These are phyloP conservation scores for Eucalyptus curtisii DNA, from an alignment of 345 rosid genomes.

Conservation along the genomic window DNA sequence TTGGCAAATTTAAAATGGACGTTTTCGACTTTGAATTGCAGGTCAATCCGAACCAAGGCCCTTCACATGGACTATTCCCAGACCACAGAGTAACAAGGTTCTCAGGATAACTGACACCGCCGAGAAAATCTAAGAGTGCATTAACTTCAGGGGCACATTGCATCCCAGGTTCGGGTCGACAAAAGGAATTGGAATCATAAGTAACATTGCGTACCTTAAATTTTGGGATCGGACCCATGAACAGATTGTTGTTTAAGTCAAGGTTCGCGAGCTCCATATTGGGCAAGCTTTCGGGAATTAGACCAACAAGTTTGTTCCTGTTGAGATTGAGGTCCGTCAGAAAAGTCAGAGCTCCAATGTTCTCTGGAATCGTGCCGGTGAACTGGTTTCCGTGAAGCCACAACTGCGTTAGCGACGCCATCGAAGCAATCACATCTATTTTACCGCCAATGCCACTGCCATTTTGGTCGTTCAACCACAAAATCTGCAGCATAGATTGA, in stretches of 20 bases:
- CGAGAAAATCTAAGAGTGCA: constrained; percentile 24
- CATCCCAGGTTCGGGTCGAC: constrained; percentile 23
- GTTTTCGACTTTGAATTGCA: constrained; percentile 17
- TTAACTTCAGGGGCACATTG: constrained; percentile 28
- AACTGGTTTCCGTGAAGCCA: constrained; percentile 51
- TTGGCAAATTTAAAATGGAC: constrained; percentile 26
- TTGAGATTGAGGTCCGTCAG: constrained; percentile 35
- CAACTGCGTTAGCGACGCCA: constrained; percentile 22
- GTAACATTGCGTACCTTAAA: constrained; percentile 29
- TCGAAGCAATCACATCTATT: constrained; percentile 22
- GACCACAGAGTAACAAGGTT: constrained; percentile 28
- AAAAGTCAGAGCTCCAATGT: constrained; percentile 17
- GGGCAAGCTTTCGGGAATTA: constrained; percentile 37
- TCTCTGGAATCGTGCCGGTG: constrained; percentile 24
- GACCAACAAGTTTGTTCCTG: constrained; percentile 25
- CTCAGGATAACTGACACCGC: constrained; percentile 16
- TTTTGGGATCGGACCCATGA: constrained; percentile 32
- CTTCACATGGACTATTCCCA: constrained; percentile 37
- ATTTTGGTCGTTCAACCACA: constrained; percentile 39
- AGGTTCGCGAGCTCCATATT: constrained; percentile 20
- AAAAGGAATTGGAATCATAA: constrained; percentile 26
- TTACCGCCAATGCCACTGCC: constrained; percentile 21
- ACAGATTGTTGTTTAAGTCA: constrained; percentile 26
- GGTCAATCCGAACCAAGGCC: constrained; percentile 28
- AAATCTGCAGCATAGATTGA: constrained; percentile 17